Evolutionary conservation across 345 rosid genomes (phyloP).

Genomic region (Eucalyptus shirleyi): DNA sequence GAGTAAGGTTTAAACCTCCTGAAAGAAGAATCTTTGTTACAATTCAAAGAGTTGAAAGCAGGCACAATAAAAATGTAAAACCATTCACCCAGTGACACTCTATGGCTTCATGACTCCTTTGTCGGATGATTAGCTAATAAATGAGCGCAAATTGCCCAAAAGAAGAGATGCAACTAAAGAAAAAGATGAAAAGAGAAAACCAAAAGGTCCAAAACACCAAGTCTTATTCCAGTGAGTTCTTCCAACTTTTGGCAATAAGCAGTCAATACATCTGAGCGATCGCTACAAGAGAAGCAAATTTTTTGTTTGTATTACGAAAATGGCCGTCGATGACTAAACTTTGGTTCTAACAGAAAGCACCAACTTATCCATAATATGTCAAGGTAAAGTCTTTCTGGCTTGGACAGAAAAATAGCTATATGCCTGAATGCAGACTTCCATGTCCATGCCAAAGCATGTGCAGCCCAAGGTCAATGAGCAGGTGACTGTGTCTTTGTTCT

Average conservation of each 20-base stretch:
- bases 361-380: neutral
- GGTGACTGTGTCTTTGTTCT: neutral
- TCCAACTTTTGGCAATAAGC: neutral
- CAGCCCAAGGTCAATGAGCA: neutral
- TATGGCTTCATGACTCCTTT: neutral
- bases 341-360: neutral
- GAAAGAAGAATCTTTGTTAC: neutral
- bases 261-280: neutral
- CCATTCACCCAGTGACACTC: neutral
- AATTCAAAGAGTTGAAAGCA: neutral
- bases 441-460: neutral
- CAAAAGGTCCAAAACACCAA: neutral
- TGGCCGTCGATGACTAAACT: neutral
- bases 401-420: neutral
- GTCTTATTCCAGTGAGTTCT: neutral
- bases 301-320: neutral
- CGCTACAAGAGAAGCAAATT: neutral
- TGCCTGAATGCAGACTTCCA: neutral
- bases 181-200: neutral
- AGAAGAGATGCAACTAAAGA: neutral
- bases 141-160: neutral
- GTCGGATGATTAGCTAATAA: neutral
- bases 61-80: neutral
- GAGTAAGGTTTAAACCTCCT: neutral
- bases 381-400: neutral